phyloP scores from a whole-genome alignment of 1,284 basidiomycete genomes.

The Phlebopus sp. region DNA sequence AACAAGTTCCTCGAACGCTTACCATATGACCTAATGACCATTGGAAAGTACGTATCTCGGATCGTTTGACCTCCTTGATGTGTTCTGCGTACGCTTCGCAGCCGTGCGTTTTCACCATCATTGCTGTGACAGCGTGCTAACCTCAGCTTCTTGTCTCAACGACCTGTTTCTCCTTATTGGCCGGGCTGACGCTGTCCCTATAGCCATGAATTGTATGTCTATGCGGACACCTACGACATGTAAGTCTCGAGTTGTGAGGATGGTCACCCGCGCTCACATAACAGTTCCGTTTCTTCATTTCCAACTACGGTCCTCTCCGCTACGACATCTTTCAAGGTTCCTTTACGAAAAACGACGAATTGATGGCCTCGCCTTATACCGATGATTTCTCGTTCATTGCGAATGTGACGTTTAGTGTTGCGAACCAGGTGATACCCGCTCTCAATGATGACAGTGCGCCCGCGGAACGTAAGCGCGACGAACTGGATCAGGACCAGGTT shows the following conservation, averaged over 20 bases:
- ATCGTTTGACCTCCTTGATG: neutral
- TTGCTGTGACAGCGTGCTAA: too few species aligned
- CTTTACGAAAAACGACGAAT: constrained; percentile 78
- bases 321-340: constrained; percentile 69
- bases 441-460: constrained; percentile 47
- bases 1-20: constrained; percentile 73
- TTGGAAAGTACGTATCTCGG: constrained; percentile 64
- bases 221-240: constrained; percentile 75
- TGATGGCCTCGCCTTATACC: constrained; percentile 65
- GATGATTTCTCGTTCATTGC: constrained; percentile 63
- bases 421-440: constrained; percentile 49
- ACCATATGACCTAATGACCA: constrained; percentile 80
- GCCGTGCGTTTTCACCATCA: too few species aligned
- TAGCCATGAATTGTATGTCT: constrained; percentile 84
- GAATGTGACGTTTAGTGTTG: constrained; percentile 46
- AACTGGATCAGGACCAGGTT: constrained; percentile 37
- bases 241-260: constrained; percentile 31
- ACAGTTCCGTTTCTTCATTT: constrained; percentile 68
- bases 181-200: constrained; percentile 9
- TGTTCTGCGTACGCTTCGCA: too few species aligned
- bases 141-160: neutral
- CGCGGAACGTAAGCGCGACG: constrained; percentile 34
- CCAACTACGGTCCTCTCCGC: constrained; percentile 70
- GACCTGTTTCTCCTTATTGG: neutral
- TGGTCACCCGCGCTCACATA: constrained; percentile 48